Percentiles rank a stretch among this genome's conserved stretches.
Conservation (phyloP, 2,329 filamentous ascomycete species). For the Fusarium sp. region DNA sequence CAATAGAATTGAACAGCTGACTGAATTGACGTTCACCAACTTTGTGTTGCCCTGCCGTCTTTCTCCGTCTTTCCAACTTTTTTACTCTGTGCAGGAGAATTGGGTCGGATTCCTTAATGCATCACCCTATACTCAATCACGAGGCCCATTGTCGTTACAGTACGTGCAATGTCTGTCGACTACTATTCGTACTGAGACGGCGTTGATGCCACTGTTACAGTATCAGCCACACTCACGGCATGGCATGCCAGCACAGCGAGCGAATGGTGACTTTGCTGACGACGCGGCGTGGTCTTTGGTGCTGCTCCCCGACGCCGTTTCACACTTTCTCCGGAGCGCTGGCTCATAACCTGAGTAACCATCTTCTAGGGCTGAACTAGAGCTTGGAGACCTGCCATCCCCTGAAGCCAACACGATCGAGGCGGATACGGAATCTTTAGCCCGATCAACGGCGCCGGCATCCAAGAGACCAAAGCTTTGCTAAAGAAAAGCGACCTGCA, state of each 20-base stretch:
- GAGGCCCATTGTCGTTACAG: conserved; percentile 1
- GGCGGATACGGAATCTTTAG: conserved; percentile 36
- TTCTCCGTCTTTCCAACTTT: conserved; percentile 10
- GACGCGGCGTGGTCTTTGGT: conserved; percentile 27
- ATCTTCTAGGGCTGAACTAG: conserved; percentile 45
- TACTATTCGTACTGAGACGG: neutral
- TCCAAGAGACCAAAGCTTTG: conserved; percentile 19
- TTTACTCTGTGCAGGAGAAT: neutral
- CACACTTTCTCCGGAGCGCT: conserved; percentile 34
- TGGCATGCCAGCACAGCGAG: conserved; percentile 4
- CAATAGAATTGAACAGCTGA: conserved; percentile 14
- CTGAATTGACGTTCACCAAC: neutral
- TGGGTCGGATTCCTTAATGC: conserved; percentile 1
- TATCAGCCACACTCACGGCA: conserved; percentile 27
- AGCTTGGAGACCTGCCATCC: conserved; percentile 29
- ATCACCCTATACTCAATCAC: conserved; percentile 25
- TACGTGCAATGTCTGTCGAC: neutral
- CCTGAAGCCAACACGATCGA: conserved; percentile 33
- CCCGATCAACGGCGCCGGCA: conserved; percentile 39
- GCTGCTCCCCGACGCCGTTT: conserved; percentile 29
- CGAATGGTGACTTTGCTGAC: conserved; percentile 13
- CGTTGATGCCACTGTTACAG: conserved; percentile 5
- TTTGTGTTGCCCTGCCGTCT: conserved; percentile 12
- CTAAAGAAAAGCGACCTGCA: conserved; percentile 41
- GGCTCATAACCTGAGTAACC: conserved; percentile 34